Percentiles rank a stretch among this genome's conserved stretches.
Evolutionary conservation across 176 grass and related monocot species (phyloP).

Genomic region (Carex scoparia): DNA sequence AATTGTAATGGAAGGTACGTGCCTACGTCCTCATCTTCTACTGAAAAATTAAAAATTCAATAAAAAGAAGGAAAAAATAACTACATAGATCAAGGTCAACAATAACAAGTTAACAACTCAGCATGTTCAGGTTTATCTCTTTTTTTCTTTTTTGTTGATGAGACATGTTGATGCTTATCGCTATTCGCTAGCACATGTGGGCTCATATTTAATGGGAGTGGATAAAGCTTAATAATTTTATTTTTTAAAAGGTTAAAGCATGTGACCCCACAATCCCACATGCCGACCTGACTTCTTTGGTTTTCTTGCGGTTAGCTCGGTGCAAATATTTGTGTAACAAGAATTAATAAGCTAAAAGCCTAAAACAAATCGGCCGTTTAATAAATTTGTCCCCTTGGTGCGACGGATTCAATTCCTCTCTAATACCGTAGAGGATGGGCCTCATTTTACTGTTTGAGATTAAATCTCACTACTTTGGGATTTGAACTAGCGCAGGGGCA

Average conservation of each 20-base stretch:
- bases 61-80: background rate
- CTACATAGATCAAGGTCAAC: background rate
- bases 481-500: too few relatives aligned
- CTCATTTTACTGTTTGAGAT: too few relatives aligned
- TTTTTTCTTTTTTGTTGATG: too few relatives aligned
- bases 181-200: slow-evolving; percentile 13
- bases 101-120: background rate
- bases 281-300: background rate
- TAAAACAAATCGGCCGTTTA: too few relatives aligned
- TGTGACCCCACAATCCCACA: background rate
- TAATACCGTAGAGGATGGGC: too few relatives aligned
- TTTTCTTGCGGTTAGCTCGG: background rate
- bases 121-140: background rate
- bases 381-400: too few relatives aligned
- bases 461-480: too few relatives aligned
- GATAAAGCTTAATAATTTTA: background rate
- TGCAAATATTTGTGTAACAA: background rate
- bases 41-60: too few relatives aligned
- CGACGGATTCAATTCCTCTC: too few relatives aligned
- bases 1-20: background rate
- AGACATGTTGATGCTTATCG: background rate
- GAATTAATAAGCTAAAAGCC: too few relatives aligned
- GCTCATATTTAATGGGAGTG: background rate
- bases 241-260: background rate
- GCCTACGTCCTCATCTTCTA: too few relatives aligned